phyloP scores from a whole-genome alignment of 352 stramenopile genomes.

The Pythium grandisporangium region DNA sequence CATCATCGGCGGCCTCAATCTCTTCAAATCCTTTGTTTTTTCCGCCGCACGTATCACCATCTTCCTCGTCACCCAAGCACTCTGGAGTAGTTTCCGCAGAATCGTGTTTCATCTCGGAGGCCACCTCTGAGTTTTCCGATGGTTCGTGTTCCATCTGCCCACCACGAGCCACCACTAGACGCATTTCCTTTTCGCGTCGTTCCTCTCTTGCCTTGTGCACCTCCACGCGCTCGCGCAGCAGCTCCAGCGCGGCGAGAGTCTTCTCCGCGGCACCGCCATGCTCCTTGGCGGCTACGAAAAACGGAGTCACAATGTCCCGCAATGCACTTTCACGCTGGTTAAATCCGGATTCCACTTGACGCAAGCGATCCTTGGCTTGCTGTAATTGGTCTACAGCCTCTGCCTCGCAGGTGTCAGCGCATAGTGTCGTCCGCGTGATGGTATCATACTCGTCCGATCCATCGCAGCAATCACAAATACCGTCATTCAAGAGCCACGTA shows the following conservation, averaged over 20 bases:
- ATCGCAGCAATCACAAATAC: constrained; percentile 97
- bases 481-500: constrained; percentile 87
- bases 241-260: constrained; percentile 21
- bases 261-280: constrained; percentile 17
- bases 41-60: constrained; percentile 8
- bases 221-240: constrained; percentile 47
- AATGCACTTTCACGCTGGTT: constrained; percentile 34
- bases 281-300: constrained; percentile 28
- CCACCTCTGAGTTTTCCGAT: background rate
- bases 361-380: constrained; percentile 22
- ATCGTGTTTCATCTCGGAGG: background rate
- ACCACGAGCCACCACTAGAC: constrained; percentile 34
- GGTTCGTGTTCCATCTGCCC: constrained; percentile 15
- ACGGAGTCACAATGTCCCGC: constrained; percentile 24
- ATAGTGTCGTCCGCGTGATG: constrained; percentile 6
- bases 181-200: constrained; percentile 41
- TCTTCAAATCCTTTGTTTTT: constrained; percentile 13
- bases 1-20: constrained; percentile 4
- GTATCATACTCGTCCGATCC: constrained; percentile 84
- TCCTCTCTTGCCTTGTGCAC: constrained; percentile 63
- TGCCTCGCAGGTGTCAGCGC: constrained; percentile 34
- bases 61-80: constrained; percentile 5
- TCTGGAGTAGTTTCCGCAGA: background rate
- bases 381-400: constrained; percentile 27
- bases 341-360: constrained; percentile 32